phyloP scores from a whole-genome alignment of 768 basidiomycete species.

The Leccinum uliginosum region DNA sequence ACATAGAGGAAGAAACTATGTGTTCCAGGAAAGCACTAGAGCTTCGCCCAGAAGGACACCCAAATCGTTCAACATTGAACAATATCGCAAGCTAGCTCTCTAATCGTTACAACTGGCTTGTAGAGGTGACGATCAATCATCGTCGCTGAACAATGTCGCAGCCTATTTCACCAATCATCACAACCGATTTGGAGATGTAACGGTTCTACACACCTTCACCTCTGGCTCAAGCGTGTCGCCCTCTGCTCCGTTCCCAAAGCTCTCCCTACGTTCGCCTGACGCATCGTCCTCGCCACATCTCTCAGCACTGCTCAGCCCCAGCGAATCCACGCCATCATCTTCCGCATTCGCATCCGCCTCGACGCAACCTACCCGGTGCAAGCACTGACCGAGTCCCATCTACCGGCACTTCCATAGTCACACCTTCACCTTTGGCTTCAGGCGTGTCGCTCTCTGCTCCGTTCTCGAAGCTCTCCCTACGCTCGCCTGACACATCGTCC shows the following conservation, averaged over 20 bases:
- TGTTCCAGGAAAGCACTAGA: too few species aligned
- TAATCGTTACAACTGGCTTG: too few species aligned
- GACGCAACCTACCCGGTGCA: not conserved
- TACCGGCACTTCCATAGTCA: not conserved
- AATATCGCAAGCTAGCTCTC: too few species aligned
- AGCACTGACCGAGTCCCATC: not conserved
- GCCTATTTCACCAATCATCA: too few species aligned
- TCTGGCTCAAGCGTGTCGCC: slow-evolving; percentile 34
- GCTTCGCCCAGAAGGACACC: too few species aligned
- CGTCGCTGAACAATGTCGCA: too few species aligned
- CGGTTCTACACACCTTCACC: too few species aligned
- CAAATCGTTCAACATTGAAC: too few species aligned
- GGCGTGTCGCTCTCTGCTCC: slow-evolving; percentile 42
- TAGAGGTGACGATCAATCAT: too few species aligned
- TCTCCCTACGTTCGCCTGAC: slow-evolving; percentile 43
- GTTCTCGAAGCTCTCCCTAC: slow-evolving; percentile 50
- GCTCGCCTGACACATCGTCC: slow-evolving; percentile 29
- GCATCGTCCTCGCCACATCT: slow-evolving; percentile 8
- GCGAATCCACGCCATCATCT: slow-evolving; percentile 1
- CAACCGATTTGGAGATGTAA: too few species aligned
- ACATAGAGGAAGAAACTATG: too few species aligned
- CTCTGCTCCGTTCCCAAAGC: slow-evolving; percentile 46
- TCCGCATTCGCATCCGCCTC: not conserved
- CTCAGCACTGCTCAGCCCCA: slow-evolving; percentile 8
- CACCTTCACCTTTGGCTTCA: slow-evolving; percentile 1